Evolutionary conservation across 2,329 filamentous ascomycete species (phyloP).

Genomic region (Botrytis fragariae): DNA sequence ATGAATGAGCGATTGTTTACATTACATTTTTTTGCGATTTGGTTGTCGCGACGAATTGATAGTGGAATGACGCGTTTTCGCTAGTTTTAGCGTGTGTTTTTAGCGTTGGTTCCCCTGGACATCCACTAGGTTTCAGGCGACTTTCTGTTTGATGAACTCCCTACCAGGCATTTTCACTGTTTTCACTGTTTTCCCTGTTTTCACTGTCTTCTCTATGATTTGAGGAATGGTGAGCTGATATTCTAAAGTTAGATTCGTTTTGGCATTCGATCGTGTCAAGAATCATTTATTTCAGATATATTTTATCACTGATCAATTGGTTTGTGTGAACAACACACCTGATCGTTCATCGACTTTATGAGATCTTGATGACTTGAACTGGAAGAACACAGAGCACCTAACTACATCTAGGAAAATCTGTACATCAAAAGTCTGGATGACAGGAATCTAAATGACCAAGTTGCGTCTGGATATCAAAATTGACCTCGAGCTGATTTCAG

Average conservation of each 20-base stretch:
- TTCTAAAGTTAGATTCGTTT: not conserved
- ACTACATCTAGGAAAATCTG: not conserved
- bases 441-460: not conserved
- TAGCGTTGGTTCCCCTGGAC: not conserved
- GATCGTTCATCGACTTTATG: too few species aligned
- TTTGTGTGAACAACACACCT: not conserved
- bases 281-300: not conserved
- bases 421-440: not conserved
- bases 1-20: not conserved
- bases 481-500: rapidly evolving
- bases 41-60: slow-evolving; percentile 7
- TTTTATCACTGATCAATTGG: not conserved
- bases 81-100: not conserved
- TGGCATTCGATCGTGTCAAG: too few species aligned
- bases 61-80: slow-evolving; percentile 3
- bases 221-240: not conserved
- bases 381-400: not conserved
- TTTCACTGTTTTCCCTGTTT: too few species aligned
- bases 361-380: not conserved
- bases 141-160: not conserved
- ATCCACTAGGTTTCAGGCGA: not conserved
- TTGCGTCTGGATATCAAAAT: not conserved
- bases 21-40: not conserved
- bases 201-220: not conserved
- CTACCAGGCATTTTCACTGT: rapidly evolving